These are phyloP conservation scores for Anthracocystis walkeri DNA, from an alignment of 1,284 basidiomycete genomes.

Conservation along the genomic window DNA sequence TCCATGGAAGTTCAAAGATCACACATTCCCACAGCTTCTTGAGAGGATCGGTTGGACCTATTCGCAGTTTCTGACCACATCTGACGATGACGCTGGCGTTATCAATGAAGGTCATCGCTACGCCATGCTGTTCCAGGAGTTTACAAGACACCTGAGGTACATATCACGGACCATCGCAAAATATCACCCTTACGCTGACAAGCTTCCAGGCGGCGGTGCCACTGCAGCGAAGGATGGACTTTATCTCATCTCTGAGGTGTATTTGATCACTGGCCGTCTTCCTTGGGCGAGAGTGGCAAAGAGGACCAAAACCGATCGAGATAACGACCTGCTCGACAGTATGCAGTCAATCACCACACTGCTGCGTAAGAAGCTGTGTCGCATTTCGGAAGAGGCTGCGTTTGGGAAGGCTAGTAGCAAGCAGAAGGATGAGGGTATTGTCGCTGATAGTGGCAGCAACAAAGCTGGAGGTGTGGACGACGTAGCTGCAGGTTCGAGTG, in stretches of 20 bases:
- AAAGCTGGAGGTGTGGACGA: not conserved
- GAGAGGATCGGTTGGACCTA: slow-evolving; percentile 13
- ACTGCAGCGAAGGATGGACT: not conserved
- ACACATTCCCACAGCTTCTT: slow-evolving; percentile 27
- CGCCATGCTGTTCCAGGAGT: slow-evolving; percentile 13
- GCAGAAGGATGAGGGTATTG: not conserved
- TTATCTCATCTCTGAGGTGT: slow-evolving; percentile 26
- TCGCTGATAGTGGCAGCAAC: too few species aligned
- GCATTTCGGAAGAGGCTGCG: slow-evolving; percentile 18
- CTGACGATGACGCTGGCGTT: not conserved
- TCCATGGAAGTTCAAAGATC: slow-evolving; percentile 22
- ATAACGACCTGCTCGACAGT: slow-evolving; percentile 23
- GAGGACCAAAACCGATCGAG: slow-evolving; percentile 14
- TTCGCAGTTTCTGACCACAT: slow-evolving; percentile 1
- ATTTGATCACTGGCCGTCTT: slow-evolving; percentile 35
- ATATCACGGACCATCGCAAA: slow-evolving; percentile 20
- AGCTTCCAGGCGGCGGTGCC: not conserved
- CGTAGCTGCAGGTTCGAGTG: too few species aligned
- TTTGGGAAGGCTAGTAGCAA: not conserved
- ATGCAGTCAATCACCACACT: slow-evolving; percentile 20
- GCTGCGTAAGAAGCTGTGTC: slow-evolving; percentile 22
- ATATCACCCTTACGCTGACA: slow-evolving; percentile 22
- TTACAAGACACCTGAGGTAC: slow-evolving; percentile 13
- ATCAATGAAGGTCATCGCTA: slow-evolving; percentile 23
- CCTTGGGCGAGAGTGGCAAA: slow-evolving; percentile 33